Evolutionary conservation across 2,329 filamentous ascomycete species (phyloP).

Genomic region (Fusarium aywerte): DNA sequence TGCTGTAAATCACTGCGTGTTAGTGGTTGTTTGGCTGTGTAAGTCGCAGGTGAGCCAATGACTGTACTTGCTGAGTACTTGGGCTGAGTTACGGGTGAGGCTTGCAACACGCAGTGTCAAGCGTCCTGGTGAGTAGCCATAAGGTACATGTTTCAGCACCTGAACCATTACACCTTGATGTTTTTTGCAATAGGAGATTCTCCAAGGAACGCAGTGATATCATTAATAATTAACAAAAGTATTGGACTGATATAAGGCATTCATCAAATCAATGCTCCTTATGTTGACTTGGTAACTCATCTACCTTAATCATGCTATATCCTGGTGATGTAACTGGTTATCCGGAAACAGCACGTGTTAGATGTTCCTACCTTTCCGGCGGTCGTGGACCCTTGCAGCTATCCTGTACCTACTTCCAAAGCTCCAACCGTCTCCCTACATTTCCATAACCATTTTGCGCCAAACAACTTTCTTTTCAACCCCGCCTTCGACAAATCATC

Average conservation of each 20-base stretch:
- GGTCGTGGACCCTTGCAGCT: conserved; percentile 38
- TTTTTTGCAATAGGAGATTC: background rate
- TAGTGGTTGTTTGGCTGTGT: conserved; percentile 34
- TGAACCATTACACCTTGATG: conserved; percentile 8
- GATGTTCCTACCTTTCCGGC: conserved; percentile 20
- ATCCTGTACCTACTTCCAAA: conserved; percentile 24
- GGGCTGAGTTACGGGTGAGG: conserved; percentile 21
- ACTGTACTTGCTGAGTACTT: conserved; percentile 32
- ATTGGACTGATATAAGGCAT: background rate
- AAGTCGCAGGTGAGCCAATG: conserved; percentile 29
- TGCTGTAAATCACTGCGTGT: conserved; percentile 38
- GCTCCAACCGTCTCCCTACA: conserved; percentile 34
- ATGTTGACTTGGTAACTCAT: background rate
- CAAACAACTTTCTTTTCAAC: conserved; percentile 40
- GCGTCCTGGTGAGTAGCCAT: conserved; percentile 24
- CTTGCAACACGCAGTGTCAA: conserved; percentile 15
- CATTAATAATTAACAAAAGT: background rate
- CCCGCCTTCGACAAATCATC: conserved; percentile 27
- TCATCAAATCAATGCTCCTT: background rate
- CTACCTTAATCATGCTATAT: background rate
- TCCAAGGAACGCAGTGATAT: conserved; percentile 19
- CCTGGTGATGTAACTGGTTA: conserved; percentile 9
- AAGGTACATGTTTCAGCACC: conserved; percentile 21
- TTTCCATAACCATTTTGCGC: conserved; percentile 25
- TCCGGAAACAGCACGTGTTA: conserved; percentile 21